Evolutionary conservation across 202 grass and related monocot species (phyloP).

Genomic region (Cymbopogon flexuosus): DNA sequence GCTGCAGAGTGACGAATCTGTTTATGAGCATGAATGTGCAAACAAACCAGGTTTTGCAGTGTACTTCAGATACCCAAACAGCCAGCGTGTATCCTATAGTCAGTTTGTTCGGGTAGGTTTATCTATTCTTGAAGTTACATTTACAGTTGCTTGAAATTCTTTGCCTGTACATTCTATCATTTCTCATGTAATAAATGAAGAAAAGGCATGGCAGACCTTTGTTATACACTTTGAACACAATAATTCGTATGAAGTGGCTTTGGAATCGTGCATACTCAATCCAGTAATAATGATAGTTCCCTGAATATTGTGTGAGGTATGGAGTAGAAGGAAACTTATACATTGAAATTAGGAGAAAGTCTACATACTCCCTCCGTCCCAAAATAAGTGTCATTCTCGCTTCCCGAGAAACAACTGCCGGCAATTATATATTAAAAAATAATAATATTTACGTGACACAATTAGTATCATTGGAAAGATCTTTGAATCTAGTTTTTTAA

Average conservation of each 20-base stretch:
- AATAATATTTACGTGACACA: too few relatives aligned
- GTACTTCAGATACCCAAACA: conserved; percentile 82
- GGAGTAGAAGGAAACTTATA: too few relatives aligned
- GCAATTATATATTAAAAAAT: too few relatives aligned
- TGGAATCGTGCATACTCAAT: not conserved
- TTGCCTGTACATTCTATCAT: conserved; percentile 5
- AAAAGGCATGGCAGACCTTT: not conserved
- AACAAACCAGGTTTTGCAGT: conserved; percentile 94
- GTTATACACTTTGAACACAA: not conserved
- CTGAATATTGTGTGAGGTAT: too few relatives aligned
- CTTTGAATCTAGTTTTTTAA: too few relatives aligned
- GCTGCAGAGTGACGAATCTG: conserved; percentile 82
- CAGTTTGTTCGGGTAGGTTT: conserved; percentile 74
- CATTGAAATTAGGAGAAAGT: too few relatives aligned
- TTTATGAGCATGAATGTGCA: conserved; percentile 95
- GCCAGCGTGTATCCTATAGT: conserved; percentile 74
- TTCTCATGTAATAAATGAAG: not conserved
- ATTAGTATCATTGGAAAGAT: too few relatives aligned
- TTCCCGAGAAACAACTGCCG: too few relatives aligned
- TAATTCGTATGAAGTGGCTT: not conserved
- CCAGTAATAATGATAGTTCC: not conserved
- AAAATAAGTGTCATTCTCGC: too few relatives aligned
- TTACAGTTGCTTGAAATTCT: conserved; percentile 16
- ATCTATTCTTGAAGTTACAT: conserved; percentile 31
- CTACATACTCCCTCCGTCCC: too few relatives aligned